Evolutionary conservation across 129 eudicot species (phyloP).

Genomic region (Pulicaria dysenterica): DNA sequence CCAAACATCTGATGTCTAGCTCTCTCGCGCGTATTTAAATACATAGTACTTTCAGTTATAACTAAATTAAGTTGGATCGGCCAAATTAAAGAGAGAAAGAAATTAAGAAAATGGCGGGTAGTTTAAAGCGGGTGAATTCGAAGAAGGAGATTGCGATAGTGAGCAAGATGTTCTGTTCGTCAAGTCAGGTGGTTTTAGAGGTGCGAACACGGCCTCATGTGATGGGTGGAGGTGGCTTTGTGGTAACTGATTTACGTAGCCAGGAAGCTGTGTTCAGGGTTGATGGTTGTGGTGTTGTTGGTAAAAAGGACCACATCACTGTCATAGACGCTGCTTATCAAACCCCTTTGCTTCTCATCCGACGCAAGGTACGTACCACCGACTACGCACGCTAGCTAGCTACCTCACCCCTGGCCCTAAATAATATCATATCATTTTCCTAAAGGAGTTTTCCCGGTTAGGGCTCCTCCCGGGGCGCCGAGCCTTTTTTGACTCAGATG

Average conservation of each 20-base stretch:
- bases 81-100: background rate
- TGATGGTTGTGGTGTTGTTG: slow-evolving; percentile 88
- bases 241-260: slow-evolving; percentile 48
- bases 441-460: too few species aligned
- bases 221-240: slow-evolving; percentile 80
- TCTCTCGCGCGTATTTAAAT: too few species aligned
- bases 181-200: slow-evolving; percentile 52
- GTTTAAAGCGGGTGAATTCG: too few species aligned
- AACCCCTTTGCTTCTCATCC: slow-evolving; percentile 68
- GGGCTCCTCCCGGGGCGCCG: too few species aligned
- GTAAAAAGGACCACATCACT: slow-evolving; percentile 60
- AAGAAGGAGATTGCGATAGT: slow-evolving; percentile 50
- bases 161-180: slow-evolving; percentile 73
- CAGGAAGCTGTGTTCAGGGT: slow-evolving; percentile 68
- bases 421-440: too few species aligned
- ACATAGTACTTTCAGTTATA: too few species aligned
- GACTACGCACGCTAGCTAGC: too few species aligned
- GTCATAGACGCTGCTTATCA: slow-evolving; percentile 66
- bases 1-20: slow-evolving; percentile 58
- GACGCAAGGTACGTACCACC: slow-evolving; percentile 58
- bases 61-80: too few species aligned
- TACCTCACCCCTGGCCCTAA: too few species aligned
- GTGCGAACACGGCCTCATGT: slow-evolving; percentile 74
- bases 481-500: too few species aligned
- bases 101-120: slow-evolving; percentile 19